These are phyloP conservation scores for Colletotrichum sp. DNA, from an alignment of 2,329 filamentous ascomycete genomes.

Conservation along the genomic window DNA sequence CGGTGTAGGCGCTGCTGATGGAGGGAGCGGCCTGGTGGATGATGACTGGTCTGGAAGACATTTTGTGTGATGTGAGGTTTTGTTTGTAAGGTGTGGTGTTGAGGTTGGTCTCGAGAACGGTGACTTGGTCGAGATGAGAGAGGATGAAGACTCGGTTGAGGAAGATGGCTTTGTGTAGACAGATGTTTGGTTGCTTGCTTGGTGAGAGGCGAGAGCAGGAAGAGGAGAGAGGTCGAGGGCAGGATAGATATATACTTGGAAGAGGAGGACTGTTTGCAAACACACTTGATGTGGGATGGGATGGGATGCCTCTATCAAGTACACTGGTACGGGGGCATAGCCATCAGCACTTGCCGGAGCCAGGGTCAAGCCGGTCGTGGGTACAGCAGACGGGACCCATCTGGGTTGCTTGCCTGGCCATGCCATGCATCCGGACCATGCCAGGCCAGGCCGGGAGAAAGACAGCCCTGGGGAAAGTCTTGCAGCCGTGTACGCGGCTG, in stretches of 20 bases:
- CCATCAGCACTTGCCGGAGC: neutral
- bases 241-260: conserved; percentile 5
- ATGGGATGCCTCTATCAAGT: conserved; percentile 6
- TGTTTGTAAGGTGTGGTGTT: neutral
- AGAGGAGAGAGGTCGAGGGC: neutral
- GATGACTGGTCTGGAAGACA: conserved; percentile 28
- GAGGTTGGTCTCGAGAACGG: neutral
- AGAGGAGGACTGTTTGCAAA: neutral
- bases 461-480: conserved; percentile 4
- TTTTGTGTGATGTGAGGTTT: neutral
- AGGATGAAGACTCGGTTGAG: neutral
- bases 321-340: conserved; percentile 1
- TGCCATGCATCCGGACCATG: neutral
- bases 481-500: neutral
- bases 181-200: neutral
- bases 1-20: conserved; percentile 30
- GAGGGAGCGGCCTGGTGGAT: conserved; percentile 38
- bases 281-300: neutral
- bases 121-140: neutral
- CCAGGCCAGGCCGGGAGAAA: neutral
- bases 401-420: neutral
- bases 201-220: neutral
- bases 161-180: neutral
- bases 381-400: neutral
- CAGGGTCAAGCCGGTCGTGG: conserved; percentile 3